Base-by-base conservation (phyloP, 345 rosid genomes). In the Bruguiera gymnorhiza region DNA sequence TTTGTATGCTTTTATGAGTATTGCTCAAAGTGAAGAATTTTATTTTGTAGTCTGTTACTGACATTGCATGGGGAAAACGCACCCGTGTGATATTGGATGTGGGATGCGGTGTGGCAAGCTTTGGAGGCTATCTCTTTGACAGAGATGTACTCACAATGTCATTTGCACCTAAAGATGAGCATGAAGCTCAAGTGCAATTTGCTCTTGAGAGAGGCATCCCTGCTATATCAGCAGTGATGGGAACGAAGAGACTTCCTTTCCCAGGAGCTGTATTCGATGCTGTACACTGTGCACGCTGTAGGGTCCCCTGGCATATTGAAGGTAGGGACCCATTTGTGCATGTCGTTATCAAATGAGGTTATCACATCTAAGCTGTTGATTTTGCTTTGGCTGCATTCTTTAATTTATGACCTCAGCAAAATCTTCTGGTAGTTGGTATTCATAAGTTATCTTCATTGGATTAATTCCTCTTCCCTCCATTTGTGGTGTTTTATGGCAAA, bases 281-380 rank as follows among this genome's bases (percentile, higher is more conserved):
- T 54, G 92, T 95, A 66, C 98, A 90, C 81, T 95, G 99, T 82
- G 99, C 99, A 37, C 92, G 97, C 34, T 95, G 99, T 76, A 89
- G 99, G 73, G 99, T 95, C 15, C 99, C 99, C 31, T 95, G 99
- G 99, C 99, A 95, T 77, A 89, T 90, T 67, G 99, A 95, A 87
- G 99, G 99, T 92, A 78, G 16, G 34, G 54, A 46, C 30, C 23
- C 27, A 43, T n/a, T 37, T 60, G 29, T 61, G 29, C 36, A 34
- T 66, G 24, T 62, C 6, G 4, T 39, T 53, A 21, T 54, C 9
- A 29, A 8, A 67, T 36, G 3, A 63, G 50, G 56, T 18, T 36
- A 34, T 43, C 59, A 60, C n/a, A 39, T 60, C 34, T n/a, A 16
- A 30, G 54, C 26, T 68, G 39, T 62, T 65, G 32, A 48, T 57